These are phyloP conservation scores for Chaetomium sp. DNA, from an alignment of 2,329 filamentous ascomycete genomes.

Conservation along the genomic window DNA sequence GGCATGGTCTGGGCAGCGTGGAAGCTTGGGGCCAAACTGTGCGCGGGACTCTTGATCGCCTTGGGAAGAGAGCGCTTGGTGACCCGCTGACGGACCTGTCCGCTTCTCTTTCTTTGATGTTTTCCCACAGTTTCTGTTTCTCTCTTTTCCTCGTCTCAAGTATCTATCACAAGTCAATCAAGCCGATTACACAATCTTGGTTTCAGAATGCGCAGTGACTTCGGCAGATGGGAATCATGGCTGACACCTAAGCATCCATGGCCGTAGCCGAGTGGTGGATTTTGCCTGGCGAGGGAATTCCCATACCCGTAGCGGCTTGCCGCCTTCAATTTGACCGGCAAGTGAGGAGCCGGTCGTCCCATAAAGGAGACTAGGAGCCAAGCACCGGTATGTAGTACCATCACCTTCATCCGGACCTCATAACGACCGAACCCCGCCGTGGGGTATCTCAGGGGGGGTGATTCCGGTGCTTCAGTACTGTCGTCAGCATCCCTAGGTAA, in stretches of 20 bases:
- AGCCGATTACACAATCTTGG: constrained; percentile 21
- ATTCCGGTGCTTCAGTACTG: no score
- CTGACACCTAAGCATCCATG: neutral
- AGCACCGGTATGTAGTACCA: no score
- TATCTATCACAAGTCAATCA: constrained; percentile 28
- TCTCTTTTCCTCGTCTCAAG: neutral
- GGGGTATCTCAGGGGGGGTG: no score
- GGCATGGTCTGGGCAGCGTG: constrained; percentile 7
- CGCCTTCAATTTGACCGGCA: no score
- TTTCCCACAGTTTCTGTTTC: neutral
- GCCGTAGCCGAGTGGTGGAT: no score
- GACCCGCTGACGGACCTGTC: neutral
- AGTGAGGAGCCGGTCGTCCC: no score
- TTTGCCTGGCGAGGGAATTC: no score
- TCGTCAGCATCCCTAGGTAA: no score
- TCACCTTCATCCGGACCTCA: no score
- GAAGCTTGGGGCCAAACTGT: neutral
- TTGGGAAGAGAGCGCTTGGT: neutral
- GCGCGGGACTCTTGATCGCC: constrained; percentile 14
- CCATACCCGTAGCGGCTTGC: no score
- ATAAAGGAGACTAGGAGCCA: no score
- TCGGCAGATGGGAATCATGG: neutral
- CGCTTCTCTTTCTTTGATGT: constrained; percentile 4
- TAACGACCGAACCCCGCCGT: no score
- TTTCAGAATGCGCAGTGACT: neutral